Evolutionary conservation across 495 filamentous ascomycete species (phyloP), one percentile per base, ranked within the genome.

Genomic region (Penicillium pancosmium): DNA sequence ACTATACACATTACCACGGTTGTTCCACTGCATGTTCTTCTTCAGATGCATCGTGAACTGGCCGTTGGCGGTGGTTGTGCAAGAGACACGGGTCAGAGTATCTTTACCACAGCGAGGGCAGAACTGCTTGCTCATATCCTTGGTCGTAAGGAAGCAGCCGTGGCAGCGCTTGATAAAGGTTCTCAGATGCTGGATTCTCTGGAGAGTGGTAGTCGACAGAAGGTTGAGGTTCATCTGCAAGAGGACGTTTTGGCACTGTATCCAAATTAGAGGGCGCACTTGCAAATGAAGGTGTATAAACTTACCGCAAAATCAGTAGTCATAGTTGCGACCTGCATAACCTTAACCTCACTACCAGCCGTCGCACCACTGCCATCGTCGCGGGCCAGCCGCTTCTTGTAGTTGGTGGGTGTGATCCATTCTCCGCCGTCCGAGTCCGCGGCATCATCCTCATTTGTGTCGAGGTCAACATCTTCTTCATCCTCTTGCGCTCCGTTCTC

Each of bases 1-100:
- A 68, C 90, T 92, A 75, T 84, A 98, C 12, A 88, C 79, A 68
- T 96, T 92, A 35, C 94, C 94, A 2, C 92, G 82, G 62, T 87
- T 95, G 77, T 96, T 98, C 87, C 87, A 96, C 73, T 97, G 92
- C 82, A 93, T 93, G 75, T 96, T 96, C 72, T 87, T 88, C 83
- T 97, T 96, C 53, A 98, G 76, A 67, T 97, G 91, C 58, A 98
- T 78, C 27, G 81, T 88, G 79, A 97, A 94, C 61, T 88, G 85
- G 19, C 95, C 95, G 31, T 84, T 80, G 8, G 82, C 72, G 67
- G 92, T 86, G 13, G 92, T 96, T 11, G 87, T 87, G 82, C 93
- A 97, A 1, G 87, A 86, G 1, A 93, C 90, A 50, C 94, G 87
- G 5, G 90, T 92, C 27, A 98, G 81, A 0, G 93, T 93, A 9